Conservation (phyloP, 768 basidiomycete species). For the Tulasnella sp. region DNA sequence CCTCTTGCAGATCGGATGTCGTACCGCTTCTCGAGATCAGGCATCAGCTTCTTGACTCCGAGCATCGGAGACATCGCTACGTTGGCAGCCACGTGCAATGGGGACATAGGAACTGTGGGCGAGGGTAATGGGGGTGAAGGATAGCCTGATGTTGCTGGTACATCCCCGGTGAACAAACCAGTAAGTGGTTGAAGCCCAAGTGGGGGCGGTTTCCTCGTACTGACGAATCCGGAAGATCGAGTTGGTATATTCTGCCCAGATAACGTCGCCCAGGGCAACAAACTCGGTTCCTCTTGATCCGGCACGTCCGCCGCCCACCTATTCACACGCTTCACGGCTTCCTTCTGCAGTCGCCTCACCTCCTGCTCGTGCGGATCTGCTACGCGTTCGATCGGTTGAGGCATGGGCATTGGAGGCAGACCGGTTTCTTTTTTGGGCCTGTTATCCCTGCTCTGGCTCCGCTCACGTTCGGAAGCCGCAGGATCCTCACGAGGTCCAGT, state of each 20-base stretch:
- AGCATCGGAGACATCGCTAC: neutral
- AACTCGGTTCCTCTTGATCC: neutral
- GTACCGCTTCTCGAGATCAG: constrained; percentile 29
- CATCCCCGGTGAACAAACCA: neutral
- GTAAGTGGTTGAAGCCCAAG: neutral
- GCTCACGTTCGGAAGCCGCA: neutral
- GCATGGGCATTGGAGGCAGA: constrained; percentile 15
- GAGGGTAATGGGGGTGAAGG: neutral
- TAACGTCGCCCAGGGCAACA: constrained; percentile 9
- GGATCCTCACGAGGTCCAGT: neutral
- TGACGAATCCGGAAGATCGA: constrained; percentile 6
- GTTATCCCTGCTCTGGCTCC: neutral
- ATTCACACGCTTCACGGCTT: constrained; percentile 3
- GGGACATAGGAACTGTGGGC: neutral
- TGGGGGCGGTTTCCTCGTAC: constrained; percentile 5
- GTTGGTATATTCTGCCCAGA: constrained; percentile 10
- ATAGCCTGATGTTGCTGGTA: neutral
- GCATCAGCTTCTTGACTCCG: neutral
- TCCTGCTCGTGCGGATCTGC: constrained; percentile 3
- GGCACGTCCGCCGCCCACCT: constrained; percentile 1
- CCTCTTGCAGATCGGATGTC: constrained; percentile 69
- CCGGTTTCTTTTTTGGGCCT: constrained; percentile 4
- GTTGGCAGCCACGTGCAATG: constrained; percentile 4
- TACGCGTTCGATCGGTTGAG: neutral
- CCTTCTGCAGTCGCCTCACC: neutral